Evolutionary conservation across 352 stramenopile genomes (phyloP).

Genomic region (Globisporangium viniferum): DNA sequence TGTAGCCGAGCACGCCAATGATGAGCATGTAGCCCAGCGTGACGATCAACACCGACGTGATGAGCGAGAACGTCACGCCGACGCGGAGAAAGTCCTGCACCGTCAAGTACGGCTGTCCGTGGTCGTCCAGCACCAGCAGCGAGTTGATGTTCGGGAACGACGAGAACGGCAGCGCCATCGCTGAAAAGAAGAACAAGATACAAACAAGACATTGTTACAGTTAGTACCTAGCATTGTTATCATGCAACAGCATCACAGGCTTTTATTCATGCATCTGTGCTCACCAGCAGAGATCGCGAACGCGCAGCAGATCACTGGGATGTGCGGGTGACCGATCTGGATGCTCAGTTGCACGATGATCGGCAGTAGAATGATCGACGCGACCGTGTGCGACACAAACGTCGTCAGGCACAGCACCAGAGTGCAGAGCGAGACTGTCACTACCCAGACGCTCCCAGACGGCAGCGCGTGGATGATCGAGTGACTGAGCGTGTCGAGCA

Average conservation of each 20-base stretch:
- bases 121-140: conserved; percentile 87
- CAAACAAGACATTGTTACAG: not conserved
- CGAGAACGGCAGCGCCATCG: conserved; percentile 89
- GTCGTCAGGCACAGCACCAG: conserved; percentile 88
- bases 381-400: conserved; percentile 93
- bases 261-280: not conserved
- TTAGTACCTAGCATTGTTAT: not conserved
- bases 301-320: conserved; percentile 82
- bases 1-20: conserved; percentile 73
- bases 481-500: conserved; percentile 80
- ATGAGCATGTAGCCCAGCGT: conserved; percentile 85
- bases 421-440: conserved; percentile 83
- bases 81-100: conserved; percentile 87
- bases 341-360: conserved; percentile 91
- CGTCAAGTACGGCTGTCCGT: conserved; percentile 83
- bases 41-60: conserved; percentile 83
- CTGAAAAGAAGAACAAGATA: conserved; percentile 25
- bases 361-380: conserved; percentile 89
- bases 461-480: conserved; percentile 80
- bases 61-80: conserved; percentile 81
- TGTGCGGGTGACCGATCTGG: conserved; percentile 83
- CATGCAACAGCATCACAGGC: not conserved
- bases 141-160: conserved; percentile 94
- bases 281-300: conserved; percentile 86
- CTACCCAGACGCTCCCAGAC: conserved; percentile 80